Evolutionary conservation across 75 land plant species (phyloP).

Genomic region (Isoetes taiwanensis): DNA sequence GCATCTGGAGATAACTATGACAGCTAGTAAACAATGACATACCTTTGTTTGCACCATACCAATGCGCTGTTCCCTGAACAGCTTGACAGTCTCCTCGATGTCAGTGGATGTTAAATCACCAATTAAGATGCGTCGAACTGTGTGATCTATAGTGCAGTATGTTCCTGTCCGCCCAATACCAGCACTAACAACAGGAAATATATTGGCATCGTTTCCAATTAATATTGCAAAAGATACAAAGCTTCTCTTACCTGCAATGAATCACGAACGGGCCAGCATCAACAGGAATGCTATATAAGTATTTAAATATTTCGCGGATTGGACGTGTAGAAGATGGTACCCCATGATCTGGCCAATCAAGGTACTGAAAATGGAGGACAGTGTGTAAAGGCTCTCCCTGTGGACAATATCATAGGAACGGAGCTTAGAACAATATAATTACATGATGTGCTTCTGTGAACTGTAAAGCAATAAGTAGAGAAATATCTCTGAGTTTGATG

Average conservation of each 20-base stretch:
- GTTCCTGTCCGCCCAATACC: slow-evolving; percentile 94
- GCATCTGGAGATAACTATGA: neutral
- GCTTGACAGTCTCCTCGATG: slow-evolving; percentile 39
- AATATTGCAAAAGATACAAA: neutral
- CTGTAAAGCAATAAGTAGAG: neutral
- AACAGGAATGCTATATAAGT: slow-evolving; percentile 37
- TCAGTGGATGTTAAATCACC: slow-evolving; percentile 77
- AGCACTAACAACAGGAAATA: too few species aligned
- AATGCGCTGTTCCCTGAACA: slow-evolving; percentile 64
- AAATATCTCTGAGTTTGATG: neutral
- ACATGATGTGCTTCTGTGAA: neutral
- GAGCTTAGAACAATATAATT: neutral
- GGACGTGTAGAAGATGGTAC: slow-evolving; percentile 51
- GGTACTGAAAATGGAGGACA: slow-evolving; percentile 75
- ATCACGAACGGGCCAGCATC: slow-evolving; percentile 73
- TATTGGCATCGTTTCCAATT: too few species aligned
- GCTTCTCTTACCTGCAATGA: slow-evolving; percentile 72
- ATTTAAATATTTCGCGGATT: slow-evolving; percentile 61
- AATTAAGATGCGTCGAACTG: slow-evolving; percentile 58
- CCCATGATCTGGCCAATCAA: slow-evolving; percentile 89
- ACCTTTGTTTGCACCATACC: slow-evolving; percentile 94
- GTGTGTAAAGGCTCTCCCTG: slow-evolving; percentile 42
- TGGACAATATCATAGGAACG: neutral
- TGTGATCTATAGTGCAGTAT: slow-evolving; percentile 65
- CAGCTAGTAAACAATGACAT: neutral